phyloP scores from a whole-genome alignment of 2,329 filamentous ascomycete genomes.

The Apiospora phragmitis region DNA sequence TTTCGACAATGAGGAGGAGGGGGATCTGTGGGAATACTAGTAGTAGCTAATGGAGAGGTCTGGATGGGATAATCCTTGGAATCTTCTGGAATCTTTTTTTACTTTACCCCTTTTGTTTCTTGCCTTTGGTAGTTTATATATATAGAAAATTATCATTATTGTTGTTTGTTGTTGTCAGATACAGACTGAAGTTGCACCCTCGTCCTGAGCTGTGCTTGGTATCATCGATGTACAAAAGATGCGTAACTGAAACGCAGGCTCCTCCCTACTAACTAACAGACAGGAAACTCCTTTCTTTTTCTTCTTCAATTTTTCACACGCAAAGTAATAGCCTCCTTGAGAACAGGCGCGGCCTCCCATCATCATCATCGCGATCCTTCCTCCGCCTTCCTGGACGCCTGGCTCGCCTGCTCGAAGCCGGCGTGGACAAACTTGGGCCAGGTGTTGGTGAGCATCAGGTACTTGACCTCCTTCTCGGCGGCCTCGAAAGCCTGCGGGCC shows the following conservation, averaged over 20 bases:
- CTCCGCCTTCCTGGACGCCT: neutral
- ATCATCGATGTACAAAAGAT: too few species aligned
- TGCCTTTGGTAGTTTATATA: neutral
- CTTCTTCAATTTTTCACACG: neutral
- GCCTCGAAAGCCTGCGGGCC: slow-evolving; percentile 19
- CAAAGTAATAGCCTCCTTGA: neutral
- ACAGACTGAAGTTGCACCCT: neutral
- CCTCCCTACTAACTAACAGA: neutral
- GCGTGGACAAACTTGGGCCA: slow-evolving; percentile 31
- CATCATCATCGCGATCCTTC: neutral
- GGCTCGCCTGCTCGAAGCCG: slow-evolving; percentile 12
- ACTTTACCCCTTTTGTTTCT: neutral
- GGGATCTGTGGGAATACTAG: neutral
- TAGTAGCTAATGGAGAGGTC: too few species aligned
- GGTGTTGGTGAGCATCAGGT: slow-evolving; percentile 31
- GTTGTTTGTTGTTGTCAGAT: neutral
- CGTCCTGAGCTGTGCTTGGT: neutral
- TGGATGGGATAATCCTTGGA: neutral
- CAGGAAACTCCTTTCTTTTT: neutral
- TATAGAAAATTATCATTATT: neutral
- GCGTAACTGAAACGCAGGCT: neutral
- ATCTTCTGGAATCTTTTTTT: neutral
- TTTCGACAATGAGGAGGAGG: neutral
- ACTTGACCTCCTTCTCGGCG: slow-evolving; percentile 25
- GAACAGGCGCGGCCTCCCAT: neutral